Conservation (phyloP, 2,329 filamentous ascomycete genomes). For the Aspergillus sp. region DNA sequence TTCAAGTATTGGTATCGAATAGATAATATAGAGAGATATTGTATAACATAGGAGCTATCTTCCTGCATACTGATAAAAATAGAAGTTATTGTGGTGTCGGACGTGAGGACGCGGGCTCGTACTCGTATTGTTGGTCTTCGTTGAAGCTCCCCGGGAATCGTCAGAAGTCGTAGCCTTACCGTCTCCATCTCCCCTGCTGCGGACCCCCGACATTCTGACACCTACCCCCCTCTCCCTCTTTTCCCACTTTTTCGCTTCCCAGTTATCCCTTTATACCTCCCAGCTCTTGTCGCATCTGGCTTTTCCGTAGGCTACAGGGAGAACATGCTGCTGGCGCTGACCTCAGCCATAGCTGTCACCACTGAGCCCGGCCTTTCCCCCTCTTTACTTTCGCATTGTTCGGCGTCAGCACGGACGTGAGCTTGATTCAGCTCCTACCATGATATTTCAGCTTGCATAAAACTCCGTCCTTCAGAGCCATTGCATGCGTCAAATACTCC, state of each 20-base stretch:
- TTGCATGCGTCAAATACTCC: not conserved
- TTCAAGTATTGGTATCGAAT: no score
- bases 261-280: not conserved
- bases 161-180: not conserved
- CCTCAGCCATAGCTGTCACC: slow-evolving; percentile 7
- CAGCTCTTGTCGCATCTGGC: not conserved
- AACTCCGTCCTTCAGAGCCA: not conserved
- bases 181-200: not conserved
- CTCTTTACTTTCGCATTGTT: slow-evolving; percentile 3
- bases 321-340: slow-evolving; percentile 11
- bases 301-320: not conserved
- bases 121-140: slow-evolving; percentile 3
- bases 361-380: not conserved
- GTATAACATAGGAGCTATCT: no score
- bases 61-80: not conserved
- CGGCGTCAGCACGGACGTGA: not conserved
- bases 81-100: not conserved
- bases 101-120: not conserved
- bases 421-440: not conserved
- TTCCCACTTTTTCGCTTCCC: not conserved
- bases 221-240: not conserved
- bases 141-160: not conserved
- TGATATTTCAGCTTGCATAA: not conserved
- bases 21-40: no score
- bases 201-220: not conserved